phyloP scores from a whole-genome alignment of 2,329 filamentous ascomycete genomes.

The Scolecobasidium constrictum region DNA sequence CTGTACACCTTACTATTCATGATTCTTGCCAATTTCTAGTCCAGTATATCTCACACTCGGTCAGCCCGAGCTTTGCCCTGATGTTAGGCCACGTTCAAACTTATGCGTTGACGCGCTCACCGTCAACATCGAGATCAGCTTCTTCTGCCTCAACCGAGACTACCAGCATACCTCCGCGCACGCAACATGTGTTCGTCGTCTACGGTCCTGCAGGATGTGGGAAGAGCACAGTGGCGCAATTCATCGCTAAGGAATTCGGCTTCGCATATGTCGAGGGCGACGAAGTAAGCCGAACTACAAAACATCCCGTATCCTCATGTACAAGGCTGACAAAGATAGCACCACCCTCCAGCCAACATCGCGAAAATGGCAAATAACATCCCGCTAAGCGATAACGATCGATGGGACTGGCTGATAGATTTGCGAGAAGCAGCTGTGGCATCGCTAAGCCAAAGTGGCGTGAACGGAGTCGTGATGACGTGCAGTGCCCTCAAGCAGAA shows the following conservation, averaged over 20 bases:
- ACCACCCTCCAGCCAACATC: not conserved
- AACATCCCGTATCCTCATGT: no score
- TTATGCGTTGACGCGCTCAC: constrained; percentile 5
- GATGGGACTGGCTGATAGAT: not conserved
- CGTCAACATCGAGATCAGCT: constrained; percentile 4
- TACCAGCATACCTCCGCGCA: no score
- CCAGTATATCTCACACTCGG: no score
- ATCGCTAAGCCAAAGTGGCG: not conserved
- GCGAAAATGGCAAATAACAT: not conserved
- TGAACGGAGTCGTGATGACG: not conserved
- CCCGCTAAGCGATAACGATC: not conserved
- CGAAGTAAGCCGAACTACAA: constrained; percentile 26
- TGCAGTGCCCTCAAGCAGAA: constrained; percentile 2
- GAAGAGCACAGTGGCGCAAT: constrained; percentile 41
- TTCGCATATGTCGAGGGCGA: constrained; percentile 42
- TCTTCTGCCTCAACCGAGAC: no score
- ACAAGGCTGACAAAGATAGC: constrained; percentile 2
- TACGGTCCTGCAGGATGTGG: constrained; percentile 43
- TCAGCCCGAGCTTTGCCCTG: no score
- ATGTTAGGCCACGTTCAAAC: no score
- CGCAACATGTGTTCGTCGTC: constrained; percentile 41
- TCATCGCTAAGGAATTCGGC: constrained; percentile 30
- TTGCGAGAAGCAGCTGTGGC: not conserved
- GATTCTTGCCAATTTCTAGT: no score
- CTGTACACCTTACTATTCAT: no score